A percentile compares a stretch with the other conserved stretches of the same genome.
These are phyloP conservation scores for Pistacia atlantica DNA, from an alignment of 345 rosid genomes.

Conservation along the genomic window DNA sequence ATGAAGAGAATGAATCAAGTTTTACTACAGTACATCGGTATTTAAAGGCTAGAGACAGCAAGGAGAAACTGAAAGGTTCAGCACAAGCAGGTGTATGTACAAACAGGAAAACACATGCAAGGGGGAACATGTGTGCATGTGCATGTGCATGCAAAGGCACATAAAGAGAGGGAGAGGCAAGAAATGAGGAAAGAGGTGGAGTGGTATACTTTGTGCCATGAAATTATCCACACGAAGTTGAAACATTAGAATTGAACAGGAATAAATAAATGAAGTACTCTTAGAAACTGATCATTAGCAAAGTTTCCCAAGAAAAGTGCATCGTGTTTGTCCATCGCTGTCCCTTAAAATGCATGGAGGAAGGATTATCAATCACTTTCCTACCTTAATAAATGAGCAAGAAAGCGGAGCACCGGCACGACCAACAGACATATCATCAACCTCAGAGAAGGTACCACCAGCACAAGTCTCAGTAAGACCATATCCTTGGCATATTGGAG, in stretches of 20 bases:
- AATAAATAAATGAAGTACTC: not conserved
- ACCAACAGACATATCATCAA: conserved; percentile 94
- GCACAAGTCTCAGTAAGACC: conserved; percentile 99
- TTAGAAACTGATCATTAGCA: not conserved
- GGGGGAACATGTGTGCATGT: not conserved
- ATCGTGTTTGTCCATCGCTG: not conserved
- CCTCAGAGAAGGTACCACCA: conserved; percentile 96
- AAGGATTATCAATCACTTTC: conserved; percentile 2
- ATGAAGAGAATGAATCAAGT: not conserved
- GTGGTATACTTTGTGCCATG: not conserved
- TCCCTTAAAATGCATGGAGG: conserved; percentile 14
- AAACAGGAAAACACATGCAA: not conserved
- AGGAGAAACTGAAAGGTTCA: conserved; percentile 13
- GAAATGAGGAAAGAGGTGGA: not conserved
- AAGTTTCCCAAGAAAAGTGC: not conserved
- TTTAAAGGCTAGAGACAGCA: not conserved
- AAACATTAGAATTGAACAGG: not conserved
- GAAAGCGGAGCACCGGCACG: conserved; percentile 98
- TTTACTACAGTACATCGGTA: not conserved
- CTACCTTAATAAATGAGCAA: conserved; percentile 91
- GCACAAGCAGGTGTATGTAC: not conserved
- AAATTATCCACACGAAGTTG: not conserved
- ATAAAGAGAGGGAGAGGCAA: not conserved
- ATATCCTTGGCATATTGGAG: conserved; percentile 99
- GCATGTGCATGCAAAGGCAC: not conserved